Evolutionary conservation across 2,329 filamentous ascomycete genomes (phyloP).

Genomic region (Ceratocystis papillata): DNA sequence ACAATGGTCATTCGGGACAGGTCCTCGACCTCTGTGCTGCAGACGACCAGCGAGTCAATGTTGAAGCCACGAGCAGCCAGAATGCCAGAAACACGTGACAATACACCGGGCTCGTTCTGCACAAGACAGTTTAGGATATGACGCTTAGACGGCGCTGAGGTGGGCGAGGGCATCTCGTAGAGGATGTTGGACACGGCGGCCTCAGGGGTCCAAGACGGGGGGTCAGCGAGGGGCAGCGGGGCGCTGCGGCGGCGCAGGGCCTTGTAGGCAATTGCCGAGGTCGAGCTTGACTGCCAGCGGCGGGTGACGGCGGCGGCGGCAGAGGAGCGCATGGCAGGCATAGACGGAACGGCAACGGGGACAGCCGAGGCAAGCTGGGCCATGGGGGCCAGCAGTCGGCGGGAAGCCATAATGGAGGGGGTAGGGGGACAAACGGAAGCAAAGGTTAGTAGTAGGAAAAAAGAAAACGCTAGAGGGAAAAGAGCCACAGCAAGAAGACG

Average conservation of each 20-base stretch:
- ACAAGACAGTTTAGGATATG: constrained; percentile 97
- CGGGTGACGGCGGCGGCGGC: constrained; percentile 26
- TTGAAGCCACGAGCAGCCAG: constrained; percentile 95
- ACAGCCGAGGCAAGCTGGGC: constrained; percentile 30
- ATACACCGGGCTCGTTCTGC: constrained; percentile 95
- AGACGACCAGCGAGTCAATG: constrained; percentile 96
- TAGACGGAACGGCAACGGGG: constrained; percentile 29
- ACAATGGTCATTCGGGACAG: constrained; percentile 98
- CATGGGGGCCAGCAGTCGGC: constrained; percentile 36
- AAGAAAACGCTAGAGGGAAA: not conserved
- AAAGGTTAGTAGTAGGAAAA: constrained; percentile 16
- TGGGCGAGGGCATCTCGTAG: constrained; percentile 89
- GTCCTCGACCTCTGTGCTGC: constrained; percentile 93
- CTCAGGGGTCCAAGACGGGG: constrained; percentile 75
- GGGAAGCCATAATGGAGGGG: constrained; percentile 35
- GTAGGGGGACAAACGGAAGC: not conserved
- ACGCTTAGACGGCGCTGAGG: constrained; percentile 72
- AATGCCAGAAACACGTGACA: constrained; percentile 93
- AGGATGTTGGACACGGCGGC: constrained; percentile 96
- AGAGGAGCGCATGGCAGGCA: constrained; percentile 28
- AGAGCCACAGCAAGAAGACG: not conserved
- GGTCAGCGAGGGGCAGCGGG: constrained; percentile 67
- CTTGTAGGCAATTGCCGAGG: constrained; percentile 93
- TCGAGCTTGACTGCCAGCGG: constrained; percentile 51
- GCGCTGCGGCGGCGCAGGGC: constrained; percentile 83